Percentiles rank a stretch among this genome's conserved stretches.
Conservation (phyloP, 1,139 yeast species). For the Candida freyschussii region DNA sequence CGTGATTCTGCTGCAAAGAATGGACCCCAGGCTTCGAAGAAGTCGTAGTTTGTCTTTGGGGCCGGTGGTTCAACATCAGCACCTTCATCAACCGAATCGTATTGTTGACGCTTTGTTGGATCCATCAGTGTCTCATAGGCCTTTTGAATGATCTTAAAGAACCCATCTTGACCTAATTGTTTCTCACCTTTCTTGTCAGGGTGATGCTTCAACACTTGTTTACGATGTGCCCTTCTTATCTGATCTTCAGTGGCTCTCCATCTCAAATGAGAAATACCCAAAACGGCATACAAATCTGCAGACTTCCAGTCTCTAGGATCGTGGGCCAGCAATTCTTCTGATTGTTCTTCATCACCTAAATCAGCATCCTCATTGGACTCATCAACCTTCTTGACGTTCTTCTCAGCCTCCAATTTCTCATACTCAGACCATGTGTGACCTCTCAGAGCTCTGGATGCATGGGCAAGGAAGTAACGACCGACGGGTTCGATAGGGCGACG, state of each 20-base stretch:
- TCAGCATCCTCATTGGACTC: conserved; percentile 66
- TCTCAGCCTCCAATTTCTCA: conserved; percentile 90
- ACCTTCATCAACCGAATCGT: conserved; percentile 87
- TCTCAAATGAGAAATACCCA: conserved; percentile 89
- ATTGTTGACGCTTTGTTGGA: conserved; percentile 82
- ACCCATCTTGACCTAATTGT: conserved; percentile 89
- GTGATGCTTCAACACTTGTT: conserved; percentile 93
- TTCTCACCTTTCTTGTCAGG: conserved; percentile 93
- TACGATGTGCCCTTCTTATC: conserved; percentile 94
- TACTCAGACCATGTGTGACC: conserved; percentile 99
- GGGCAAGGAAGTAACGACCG: conserved; percentile 93
- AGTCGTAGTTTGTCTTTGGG: conserved; percentile 61
- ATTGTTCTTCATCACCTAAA: conserved; percentile 71
- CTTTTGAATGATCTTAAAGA: conserved; percentile 96
- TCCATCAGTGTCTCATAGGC: conserved; percentile 90
- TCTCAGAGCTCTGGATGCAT: conserved; percentile 91
- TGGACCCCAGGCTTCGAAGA: conserved; percentile 89
- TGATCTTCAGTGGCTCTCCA: conserved; percentile 90
- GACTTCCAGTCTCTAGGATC: conserved; percentile 99
- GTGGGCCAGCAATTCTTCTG: conserved; percentile 64
- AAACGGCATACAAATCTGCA: conserved; percentile 93
- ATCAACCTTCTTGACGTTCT: conserved; percentile 72
- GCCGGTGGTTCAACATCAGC: conserved; percentile 84
- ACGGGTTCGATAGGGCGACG: conserved; percentile 95
- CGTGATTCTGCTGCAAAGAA: conserved; percentile 87